A percentile compares a stretch with the other conserved stretches of the same genome.
Evolutionary conservation across 1,284 basidiomycete species (phyloP).

Genomic region (Moniliophthora roreri): DNA sequence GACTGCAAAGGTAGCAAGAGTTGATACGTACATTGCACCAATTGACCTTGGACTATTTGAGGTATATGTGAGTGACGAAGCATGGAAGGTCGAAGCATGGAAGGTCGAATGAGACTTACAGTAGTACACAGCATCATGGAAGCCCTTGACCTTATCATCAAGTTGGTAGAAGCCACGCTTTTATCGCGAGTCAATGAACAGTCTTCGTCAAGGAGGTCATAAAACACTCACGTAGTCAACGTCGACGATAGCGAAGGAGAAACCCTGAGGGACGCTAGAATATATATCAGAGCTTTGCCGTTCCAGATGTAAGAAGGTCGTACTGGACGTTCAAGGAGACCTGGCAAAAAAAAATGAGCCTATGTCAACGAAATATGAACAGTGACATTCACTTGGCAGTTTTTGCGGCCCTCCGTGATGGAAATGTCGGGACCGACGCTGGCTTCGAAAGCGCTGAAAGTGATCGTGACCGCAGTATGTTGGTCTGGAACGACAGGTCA

Average conservation of each 20-base stretch:
- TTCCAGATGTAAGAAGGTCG: background rate
- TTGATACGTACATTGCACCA: constrained; percentile 6
- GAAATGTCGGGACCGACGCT: constrained; percentile 23
- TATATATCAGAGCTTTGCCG: background rate
- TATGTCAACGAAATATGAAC: too few relatives aligned
- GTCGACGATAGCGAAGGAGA: constrained; percentile 24
- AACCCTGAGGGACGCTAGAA: constrained; percentile 22
- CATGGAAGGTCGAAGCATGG: background rate
- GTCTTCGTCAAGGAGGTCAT: background rate
- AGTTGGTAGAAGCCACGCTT: constrained; percentile 10
- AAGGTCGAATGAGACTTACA: constrained; percentile 1
- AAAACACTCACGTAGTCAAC: constrained; percentile 23
- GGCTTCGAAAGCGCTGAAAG: constrained; percentile 24
- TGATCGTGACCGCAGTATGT: constrained; percentile 24
- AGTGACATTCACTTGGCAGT: constrained; percentile 19
- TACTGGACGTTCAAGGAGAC: constrained; percentile 21
- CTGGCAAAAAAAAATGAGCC: background rate
- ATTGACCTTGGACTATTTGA: constrained; percentile 12
- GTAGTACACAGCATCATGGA: constrained; percentile 12
- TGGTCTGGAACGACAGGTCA: constrained; percentile 16
- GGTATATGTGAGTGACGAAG: background rate
- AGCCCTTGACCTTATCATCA: constrained; percentile 10
- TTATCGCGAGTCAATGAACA: constrained; percentile 4
- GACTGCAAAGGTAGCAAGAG: background rate
- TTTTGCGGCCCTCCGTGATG: constrained; percentile 20